These are phyloP conservation scores for Penicillium verhagenii DNA, from an alignment of 495 filamentous ascomycete genomes.

Conservation along the genomic window DNA sequence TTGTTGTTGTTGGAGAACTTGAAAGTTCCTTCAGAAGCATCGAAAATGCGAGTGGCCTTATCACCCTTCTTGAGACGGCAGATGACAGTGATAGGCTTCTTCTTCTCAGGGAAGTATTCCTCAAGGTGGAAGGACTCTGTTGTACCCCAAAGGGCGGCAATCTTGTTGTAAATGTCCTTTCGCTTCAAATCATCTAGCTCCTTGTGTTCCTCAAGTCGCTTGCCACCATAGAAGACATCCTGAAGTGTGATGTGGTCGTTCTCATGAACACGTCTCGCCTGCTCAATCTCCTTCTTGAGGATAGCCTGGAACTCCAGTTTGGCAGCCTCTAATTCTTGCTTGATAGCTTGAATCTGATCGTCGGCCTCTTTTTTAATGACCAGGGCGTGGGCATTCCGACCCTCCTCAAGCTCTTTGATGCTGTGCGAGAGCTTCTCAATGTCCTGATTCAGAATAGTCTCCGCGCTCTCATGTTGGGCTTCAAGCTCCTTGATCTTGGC, in stretches of 20 bases:
- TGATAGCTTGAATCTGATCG: neutral
- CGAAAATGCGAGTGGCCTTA: neutral
- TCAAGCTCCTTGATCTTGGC: neutral
- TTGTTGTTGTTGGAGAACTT: neutral
- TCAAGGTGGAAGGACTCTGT: neutral
- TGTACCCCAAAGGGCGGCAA: neutral
- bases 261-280: neutral
- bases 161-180: neutral
- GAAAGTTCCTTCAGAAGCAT: neutral
- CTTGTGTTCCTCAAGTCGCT: neutral
- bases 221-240: neutral
- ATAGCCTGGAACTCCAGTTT: neutral
- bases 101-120: neutral
- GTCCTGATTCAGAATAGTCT: neutral
- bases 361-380: neutral
- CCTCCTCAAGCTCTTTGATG: neutral
- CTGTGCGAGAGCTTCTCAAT: neutral
- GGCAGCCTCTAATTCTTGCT: neutral
- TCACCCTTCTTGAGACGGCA: neutral
- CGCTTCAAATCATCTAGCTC: neutral
- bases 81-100: neutral
- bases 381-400: neutral
- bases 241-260: neutral
- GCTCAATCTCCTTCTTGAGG: neutral
- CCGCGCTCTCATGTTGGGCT: neutral